Percentiles rank a stretch among this genome's conserved stretches.
Evolutionary conservation across 495 filamentous ascomycete genomes (phyloP).

Genomic region (Penicillium desertorum): DNA sequence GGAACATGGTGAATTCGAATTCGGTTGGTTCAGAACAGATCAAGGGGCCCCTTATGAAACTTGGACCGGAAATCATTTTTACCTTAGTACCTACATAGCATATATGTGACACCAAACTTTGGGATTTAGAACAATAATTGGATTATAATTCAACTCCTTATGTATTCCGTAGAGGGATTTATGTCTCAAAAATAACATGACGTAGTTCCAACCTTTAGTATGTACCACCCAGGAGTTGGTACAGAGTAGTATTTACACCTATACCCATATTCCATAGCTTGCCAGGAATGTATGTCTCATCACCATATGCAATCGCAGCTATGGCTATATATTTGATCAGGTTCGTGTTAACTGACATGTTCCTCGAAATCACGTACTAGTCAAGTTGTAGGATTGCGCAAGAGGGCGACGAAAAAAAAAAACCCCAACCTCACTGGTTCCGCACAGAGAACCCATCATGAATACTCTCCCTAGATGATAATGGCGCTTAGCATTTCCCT

Average conservation of each 20-base stretch:
- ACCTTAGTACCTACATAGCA: neutral
- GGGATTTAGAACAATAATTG: no score
- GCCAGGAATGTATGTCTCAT: slow-evolving; percentile 27
- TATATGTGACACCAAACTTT: neutral
- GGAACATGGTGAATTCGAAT: neutral
- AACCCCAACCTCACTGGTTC: slow-evolving; percentile 28
- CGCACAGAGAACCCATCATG: slow-evolving; percentile 33
- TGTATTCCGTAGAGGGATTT: neutral
- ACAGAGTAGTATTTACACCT: slow-evolving; percentile 25
- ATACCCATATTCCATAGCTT: slow-evolving; percentile 26
- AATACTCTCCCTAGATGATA: slow-evolving; percentile 22
- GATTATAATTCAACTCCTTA: no score
- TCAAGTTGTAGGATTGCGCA: slow-evolving; percentile 20
- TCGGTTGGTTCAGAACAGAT: neutral
- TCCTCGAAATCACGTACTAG: slow-evolving; percentile 15
- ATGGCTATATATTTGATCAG: slow-evolving; percentile 17
- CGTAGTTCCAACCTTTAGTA: neutral
- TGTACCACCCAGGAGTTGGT: neutral
- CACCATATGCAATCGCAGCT: slow-evolving; percentile 28
- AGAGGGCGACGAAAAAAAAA: slow-evolving; percentile 18
- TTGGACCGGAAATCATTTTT: no score
- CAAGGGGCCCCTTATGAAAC: neutral
- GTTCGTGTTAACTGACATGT: neutral
- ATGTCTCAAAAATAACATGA: no score
- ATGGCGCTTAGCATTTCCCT: slow-evolving; percentile 2